Percentiles rank a stretch among this genome's conserved stretches.
Conservation (phyloP, 768 basidiomycete genomes). For the Mycena galopus region DNA sequence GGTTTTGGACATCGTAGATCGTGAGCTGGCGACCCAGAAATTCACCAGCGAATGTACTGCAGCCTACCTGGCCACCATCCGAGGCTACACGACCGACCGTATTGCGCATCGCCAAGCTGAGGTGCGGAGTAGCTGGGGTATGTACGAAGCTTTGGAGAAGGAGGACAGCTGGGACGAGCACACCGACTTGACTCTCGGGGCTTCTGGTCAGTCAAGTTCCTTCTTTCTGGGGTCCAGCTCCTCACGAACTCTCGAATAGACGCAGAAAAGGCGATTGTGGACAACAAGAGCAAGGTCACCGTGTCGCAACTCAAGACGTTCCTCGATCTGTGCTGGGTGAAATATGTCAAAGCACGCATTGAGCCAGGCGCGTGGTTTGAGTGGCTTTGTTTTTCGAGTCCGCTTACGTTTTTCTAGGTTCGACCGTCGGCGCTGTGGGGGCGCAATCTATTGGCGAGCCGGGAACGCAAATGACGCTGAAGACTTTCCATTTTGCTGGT, state of each 20-base stretch:
- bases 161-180: constrained; percentile 83
- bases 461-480: constrained; percentile 99
- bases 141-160: constrained; percentile 86
- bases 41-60: constrained; percentile 81
- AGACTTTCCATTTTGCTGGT: constrained; percentile 99
- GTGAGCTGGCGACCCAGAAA: constrained; percentile 66
- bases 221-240: constrained; percentile 21
- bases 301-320: constrained; percentile 82
- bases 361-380: constrained; percentile 80
- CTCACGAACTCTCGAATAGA: constrained; percentile 49
- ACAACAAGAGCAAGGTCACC: constrained; percentile 93
- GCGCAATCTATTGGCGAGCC: constrained; percentile 99
- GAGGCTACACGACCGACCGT: constrained; percentile 76
- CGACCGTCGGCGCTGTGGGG: constrained; percentile 97
- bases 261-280: constrained; percentile 80
- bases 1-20: constrained; percentile 79
- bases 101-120: constrained; percentile 76
- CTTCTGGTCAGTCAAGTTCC: constrained; percentile 64
- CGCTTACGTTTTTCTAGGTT: constrained; percentile 65
- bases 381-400: not conserved
- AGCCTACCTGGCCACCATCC: constrained; percentile 77
- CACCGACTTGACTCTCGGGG: constrained; percentile 82
- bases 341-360: constrained; percentile 95
- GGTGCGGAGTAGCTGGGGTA: constrained; percentile 77
- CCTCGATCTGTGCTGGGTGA: constrained; percentile 89